A percentile compares a stretch with the other conserved stretches of the same genome.
phyloP scores from a whole-genome alignment of 1,284 basidiomycete species.

The Veloporphyrellus conicus region DNA sequence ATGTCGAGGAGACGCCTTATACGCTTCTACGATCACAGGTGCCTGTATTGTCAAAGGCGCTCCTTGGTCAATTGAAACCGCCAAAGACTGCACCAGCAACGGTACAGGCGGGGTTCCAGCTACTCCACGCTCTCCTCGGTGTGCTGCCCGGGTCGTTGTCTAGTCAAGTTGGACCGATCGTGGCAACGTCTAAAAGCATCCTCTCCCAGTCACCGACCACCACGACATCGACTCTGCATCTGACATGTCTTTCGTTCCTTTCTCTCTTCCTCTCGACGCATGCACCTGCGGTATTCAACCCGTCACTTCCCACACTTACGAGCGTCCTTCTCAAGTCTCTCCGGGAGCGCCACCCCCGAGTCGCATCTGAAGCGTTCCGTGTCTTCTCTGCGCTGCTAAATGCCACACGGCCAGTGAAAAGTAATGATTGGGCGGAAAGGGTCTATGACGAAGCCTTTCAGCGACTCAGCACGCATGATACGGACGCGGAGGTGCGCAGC shows the following conservation, averaged over 20 bases:
- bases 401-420: conserved; percentile 57
- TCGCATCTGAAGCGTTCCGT: conserved; percentile 80
- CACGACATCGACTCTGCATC: conserved; percentile 70
- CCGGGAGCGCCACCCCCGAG: conserved; percentile 68
- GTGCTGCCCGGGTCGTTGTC: conserved; percentile 84
- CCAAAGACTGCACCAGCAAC: conserved; percentile 76
- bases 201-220: conserved; percentile 61
- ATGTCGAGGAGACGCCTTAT: conserved; percentile 74
- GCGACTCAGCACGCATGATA: conserved; percentile 74
- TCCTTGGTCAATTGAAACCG: conserved; percentile 80
- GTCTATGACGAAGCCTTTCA: conserved; percentile 73
- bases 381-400: conserved; percentile 70
- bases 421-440: conserved; percentile 56
- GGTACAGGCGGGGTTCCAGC: conserved; percentile 79
- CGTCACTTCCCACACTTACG: conserved; percentile 61
- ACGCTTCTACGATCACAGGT: conserved; percentile 71
- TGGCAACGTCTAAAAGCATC: conserved; percentile 59
- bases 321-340: conserved; percentile 73
- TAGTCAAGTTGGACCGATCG: conserved; percentile 59
- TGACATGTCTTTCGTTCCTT: conserved; percentile 82
- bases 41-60: conserved; percentile 72
- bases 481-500: conserved; percentile 86
- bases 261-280: conserved; percentile 81
- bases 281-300: conserved; percentile 59
- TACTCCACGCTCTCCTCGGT: conserved; percentile 72